Conservation (phyloP, 768 basidiomycete species). For the Chalciporus chontae region DNA sequence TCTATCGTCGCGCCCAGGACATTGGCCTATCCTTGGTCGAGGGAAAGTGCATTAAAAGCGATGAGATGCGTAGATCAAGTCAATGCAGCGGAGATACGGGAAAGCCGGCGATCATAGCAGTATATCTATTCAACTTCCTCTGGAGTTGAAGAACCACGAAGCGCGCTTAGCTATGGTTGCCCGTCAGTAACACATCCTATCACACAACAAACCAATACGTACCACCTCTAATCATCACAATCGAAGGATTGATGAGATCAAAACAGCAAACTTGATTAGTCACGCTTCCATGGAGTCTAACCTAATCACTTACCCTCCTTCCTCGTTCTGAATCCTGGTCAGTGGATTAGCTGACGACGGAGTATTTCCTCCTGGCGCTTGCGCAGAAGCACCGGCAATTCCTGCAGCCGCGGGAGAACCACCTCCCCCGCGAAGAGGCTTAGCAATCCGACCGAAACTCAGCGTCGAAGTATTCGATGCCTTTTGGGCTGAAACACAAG, state of each 20-base stretch:
- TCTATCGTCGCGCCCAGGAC: slow-evolving; percentile 7
- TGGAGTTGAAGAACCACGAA: slow-evolving; percentile 91
- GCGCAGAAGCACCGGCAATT: slow-evolving; percentile 36
- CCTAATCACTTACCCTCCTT: slow-evolving; percentile 53
- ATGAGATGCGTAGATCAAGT: slow-evolving; percentile 30
- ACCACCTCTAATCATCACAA: slow-evolving; percentile 31
- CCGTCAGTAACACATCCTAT: slow-evolving; percentile 26
- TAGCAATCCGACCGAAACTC: slow-evolving; percentile 92
- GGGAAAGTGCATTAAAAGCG: slow-evolving; percentile 22
- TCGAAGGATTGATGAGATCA: slow-evolving; percentile 11
- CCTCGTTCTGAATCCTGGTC: slow-evolving; percentile 75
- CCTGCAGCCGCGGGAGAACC: slow-evolving; percentile 47
- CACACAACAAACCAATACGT: slow-evolving; percentile 20
- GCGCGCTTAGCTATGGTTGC: slow-evolving; percentile 72
- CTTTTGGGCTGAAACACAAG: slow-evolving; percentile 60
- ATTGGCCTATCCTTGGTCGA: slow-evolving; percentile 6
- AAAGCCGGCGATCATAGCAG: slow-evolving; percentile 12
- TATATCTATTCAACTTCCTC: slow-evolving; percentile 41
- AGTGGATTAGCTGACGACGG: slow-evolving; percentile 60
- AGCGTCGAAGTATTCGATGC: slow-evolving; percentile 65
- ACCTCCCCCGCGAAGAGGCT: slow-evolving; percentile 92
- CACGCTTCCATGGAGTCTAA: slow-evolving; percentile 10
- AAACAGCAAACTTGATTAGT: slow-evolving; percentile 18
- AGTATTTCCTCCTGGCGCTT: slow-evolving; percentile 40
- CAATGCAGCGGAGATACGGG: slow-evolving; percentile 14